These are phyloP conservation scores for Zygoascus ofunaensis DNA, from an alignment of 805 yeast genomes.

Conservation along the genomic window DNA sequence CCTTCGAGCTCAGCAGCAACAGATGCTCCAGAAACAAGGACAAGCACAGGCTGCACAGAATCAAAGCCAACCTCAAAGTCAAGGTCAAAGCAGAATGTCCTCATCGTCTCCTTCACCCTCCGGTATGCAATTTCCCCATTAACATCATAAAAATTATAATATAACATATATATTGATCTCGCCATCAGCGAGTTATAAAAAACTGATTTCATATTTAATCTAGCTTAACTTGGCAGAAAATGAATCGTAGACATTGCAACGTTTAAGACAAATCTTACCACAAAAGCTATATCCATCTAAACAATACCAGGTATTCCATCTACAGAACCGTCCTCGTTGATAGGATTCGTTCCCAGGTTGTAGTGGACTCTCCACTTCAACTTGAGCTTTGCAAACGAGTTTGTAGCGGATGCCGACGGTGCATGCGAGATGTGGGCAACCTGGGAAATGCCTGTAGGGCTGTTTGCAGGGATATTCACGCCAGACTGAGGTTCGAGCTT, in stretches of 20 bases:
- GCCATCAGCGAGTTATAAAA: background rate
- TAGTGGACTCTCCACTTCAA: constrained; percentile 70
- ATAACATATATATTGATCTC: too few relatives aligned
- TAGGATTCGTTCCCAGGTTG: constrained; percentile 36
- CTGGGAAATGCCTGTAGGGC: constrained; percentile 46
- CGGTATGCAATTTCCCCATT: constrained; percentile 1
- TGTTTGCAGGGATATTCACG: constrained; percentile 41
- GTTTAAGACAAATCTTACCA: too few relatives aligned
- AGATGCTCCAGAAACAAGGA: constrained; percentile 8
- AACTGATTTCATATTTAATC: background rate
- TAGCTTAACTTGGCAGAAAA: background rate
- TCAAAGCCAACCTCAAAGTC: constrained; percentile 5
- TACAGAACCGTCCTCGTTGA: constrained; percentile 51
- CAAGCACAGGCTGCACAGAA: constrained; percentile 20
- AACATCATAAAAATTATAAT: too few relatives aligned
- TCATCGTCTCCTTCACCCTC: constrained; percentile 15
- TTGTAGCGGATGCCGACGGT: constrained; percentile 11
- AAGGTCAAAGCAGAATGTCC: constrained; percentile 2
- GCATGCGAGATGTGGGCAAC: constrained; percentile 30
- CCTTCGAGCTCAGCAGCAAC: constrained; percentile 13
- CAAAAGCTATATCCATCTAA: too few relatives aligned
- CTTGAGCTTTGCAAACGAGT: constrained; percentile 36
- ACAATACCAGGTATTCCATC: constrained; percentile 15
- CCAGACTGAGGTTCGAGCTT: constrained; percentile 55
- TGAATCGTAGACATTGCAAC: too few relatives aligned